phyloP scores from a whole-genome alignment of 2,329 filamentous ascomycete genomes.

The Penicillium italicum region DNA sequence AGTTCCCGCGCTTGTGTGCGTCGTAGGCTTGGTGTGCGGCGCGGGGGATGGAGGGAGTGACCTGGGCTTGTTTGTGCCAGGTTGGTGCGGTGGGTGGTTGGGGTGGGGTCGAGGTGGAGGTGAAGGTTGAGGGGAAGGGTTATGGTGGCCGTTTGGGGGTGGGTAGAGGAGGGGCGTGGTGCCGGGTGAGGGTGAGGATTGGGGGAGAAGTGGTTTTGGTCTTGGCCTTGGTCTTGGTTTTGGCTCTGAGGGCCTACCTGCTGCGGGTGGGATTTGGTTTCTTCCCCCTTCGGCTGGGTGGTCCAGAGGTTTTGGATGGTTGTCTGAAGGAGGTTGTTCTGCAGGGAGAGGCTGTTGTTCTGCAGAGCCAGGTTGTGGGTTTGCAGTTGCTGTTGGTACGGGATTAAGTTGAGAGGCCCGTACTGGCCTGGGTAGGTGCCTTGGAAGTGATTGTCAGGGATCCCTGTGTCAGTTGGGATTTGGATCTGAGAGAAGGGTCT shows the following conservation, averaged over 20 bases:
- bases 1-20: background rate
- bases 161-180: background rate
- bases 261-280: background rate
- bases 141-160: background rate
- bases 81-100: background rate
- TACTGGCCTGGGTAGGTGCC: constrained; percentile 6
- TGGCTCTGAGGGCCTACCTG: background rate
- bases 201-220: background rate
- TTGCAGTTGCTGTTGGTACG: constrained; percentile 10
- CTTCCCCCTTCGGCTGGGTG: background rate
- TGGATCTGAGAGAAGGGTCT: constrained; percentile 9
- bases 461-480: constrained; percentile 9
- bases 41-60: background rate
- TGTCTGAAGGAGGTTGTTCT: constrained; percentile 10
- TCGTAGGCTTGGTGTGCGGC: background rate
- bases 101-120: background rate
- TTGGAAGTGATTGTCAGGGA: background rate
- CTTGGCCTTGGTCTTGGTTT: background rate
- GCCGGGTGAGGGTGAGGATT: background rate
- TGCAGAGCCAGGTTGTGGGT: background rate
- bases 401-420: constrained; percentile 8
- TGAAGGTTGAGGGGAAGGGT: background rate
- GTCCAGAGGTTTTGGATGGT: background rate
- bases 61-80: background rate
- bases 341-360: constrained; percentile 6